phyloP scores from a whole-genome alignment of 2,329 filamentous ascomycete species.

The Fusarium sambucinum region DNA sequence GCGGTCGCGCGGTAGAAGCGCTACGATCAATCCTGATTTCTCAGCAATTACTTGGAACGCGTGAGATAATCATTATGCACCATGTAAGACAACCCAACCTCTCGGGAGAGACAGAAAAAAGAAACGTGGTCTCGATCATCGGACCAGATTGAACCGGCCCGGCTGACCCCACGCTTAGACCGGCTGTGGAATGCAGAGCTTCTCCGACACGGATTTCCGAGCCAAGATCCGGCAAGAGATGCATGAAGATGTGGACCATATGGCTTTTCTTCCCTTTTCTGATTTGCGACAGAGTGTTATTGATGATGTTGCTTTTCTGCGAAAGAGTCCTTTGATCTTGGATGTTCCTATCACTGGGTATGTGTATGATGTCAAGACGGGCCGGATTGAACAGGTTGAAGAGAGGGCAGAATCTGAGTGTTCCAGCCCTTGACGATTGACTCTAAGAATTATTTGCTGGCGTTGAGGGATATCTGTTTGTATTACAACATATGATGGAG shows the following conservation, averaged over 20 bases:
- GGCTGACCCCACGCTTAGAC: slow-evolving; percentile 49
- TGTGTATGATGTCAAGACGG: slow-evolving; percentile 83
- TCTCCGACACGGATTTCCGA: slow-evolving; percentile 69
- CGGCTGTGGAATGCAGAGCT: slow-evolving; percentile 72
- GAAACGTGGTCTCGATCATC: neutral
- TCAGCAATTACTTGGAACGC: slow-evolving; percentile 81
- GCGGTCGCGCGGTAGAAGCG: slow-evolving; percentile 74
- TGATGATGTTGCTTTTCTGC: slow-evolving; percentile 74
- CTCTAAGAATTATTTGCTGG: neutral
- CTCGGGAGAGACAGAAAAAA: neutral
- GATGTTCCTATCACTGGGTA: slow-evolving; percentile 76
- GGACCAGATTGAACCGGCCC: slow-evolving; percentile 30
- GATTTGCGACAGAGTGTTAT: slow-evolving; percentile 73
- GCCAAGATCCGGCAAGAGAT: slow-evolving; percentile 70
- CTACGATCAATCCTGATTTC: slow-evolving; percentile 82
- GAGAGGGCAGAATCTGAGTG: slow-evolving; percentile 30
- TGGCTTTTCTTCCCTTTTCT: slow-evolving; percentile 75
- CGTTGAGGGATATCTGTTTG: neutral
- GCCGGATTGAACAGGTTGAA: slow-evolving; percentile 59
- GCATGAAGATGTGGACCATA: slow-evolving; percentile 60
- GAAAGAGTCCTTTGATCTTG: slow-evolving; percentile 69
- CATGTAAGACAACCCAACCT: slow-evolving; percentile 58
- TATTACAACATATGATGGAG: too few species aligned
- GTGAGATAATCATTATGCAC: slow-evolving; percentile 80
- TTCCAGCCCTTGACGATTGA: slow-evolving; percentile 9